A percentile compares a stretch with the other conserved stretches of the same genome.
These are phyloP conservation scores for Umbellularia californica DNA, from an alignment of 164 flowering plant species.

Conservation along the genomic window DNA sequence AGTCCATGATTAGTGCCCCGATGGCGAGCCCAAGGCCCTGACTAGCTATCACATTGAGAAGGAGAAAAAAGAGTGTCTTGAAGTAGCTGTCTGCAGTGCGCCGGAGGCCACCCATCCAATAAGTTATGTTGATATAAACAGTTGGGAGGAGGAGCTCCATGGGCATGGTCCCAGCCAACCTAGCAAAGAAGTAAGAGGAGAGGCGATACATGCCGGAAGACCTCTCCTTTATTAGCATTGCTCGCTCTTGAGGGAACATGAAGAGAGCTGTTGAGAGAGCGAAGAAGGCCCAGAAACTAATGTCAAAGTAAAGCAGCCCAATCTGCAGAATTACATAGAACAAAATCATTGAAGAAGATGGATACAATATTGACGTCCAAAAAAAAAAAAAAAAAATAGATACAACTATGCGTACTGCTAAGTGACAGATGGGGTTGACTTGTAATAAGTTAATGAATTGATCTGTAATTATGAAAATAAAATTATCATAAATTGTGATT, in stretches of 20 bases:
- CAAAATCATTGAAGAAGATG: too few relatives aligned
- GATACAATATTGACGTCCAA: too few relatives aligned
- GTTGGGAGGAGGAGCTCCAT: slow-evolving; percentile 84
- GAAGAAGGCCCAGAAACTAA: slow-evolving; percentile 62
- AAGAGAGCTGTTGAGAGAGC: slow-evolving; percentile 63
- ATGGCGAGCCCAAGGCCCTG: slow-evolving; percentile 78
- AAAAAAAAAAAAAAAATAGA: too few relatives aligned
- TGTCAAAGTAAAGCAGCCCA: slow-evolving; percentile 62
- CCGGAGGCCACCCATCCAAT: slow-evolving; percentile 77
- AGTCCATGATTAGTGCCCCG: slow-evolving; percentile 68
- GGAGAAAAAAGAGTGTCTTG: slow-evolving; percentile 32
- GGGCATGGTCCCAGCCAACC: slow-evolving; percentile 50
- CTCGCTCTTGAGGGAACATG: slow-evolving; percentile 71
- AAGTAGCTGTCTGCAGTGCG: slow-evolving; percentile 30
- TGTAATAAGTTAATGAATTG: too few relatives aligned
- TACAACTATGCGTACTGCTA: too few relatives aligned
- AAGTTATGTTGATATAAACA: slow-evolving; percentile 41
- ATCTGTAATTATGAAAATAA: too few relatives aligned
- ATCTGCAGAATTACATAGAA: slow-evolving; percentile 27
- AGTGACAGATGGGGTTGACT: too few relatives aligned
- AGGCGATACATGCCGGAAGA: slow-evolving; percentile 70
- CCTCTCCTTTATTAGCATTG: slow-evolving; percentile 62
- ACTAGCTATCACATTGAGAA: slow-evolving; percentile 41
- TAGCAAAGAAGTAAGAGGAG: slow-evolving; percentile 68
- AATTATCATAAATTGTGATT: too few relatives aligned